Percentiles rank a stretch among this genome's conserved stretches.
Conservation (phyloP, 2,329 filamentous ascomycete species). For the Rutstroemia sp. region DNA sequence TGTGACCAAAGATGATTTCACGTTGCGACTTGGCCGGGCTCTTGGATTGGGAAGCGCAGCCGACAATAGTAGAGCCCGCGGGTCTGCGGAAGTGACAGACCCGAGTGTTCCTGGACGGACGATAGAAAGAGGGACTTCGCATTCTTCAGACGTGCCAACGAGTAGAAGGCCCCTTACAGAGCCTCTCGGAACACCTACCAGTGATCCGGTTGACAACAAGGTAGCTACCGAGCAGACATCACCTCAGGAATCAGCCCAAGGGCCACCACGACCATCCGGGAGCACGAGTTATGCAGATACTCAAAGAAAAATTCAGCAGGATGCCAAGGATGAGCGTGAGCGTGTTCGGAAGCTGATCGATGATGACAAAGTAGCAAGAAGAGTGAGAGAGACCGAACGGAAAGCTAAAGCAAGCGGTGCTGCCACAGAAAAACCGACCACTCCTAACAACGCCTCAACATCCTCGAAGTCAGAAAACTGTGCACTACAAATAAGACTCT, state of each 20-base stretch:
- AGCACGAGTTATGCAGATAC: slow-evolving; percentile 44
- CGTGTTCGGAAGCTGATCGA: slow-evolving; percentile 70
- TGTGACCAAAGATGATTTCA: slow-evolving; percentile 58
- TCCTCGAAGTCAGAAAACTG: slow-evolving; percentile 32
- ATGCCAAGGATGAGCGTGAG: slow-evolving; percentile 60
- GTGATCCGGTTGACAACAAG: neutral
- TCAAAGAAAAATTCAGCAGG: slow-evolving; percentile 53
- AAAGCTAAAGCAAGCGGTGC: slow-evolving; percentile 33
- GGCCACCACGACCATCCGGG: slow-evolving; percentile 10
- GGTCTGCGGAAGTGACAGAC: no score
- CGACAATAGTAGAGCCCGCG: neutral
- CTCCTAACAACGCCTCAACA: neutral
- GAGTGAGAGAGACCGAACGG: slow-evolving; percentile 44
- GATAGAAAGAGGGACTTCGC: neutral
- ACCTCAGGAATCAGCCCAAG: neutral
- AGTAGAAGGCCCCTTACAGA: neutral
- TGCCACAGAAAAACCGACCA: neutral
- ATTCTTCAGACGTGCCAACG: neutral
- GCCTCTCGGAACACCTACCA: neutral
- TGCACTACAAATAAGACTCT: slow-evolving; percentile 70
- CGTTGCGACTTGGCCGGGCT: slow-evolving; percentile 43
- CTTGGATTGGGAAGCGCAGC: slow-evolving; percentile 8
- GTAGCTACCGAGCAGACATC: neutral
- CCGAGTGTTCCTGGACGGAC: neutral
- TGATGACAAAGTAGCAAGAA: slow-evolving; percentile 65